Conservation (phyloP, 495 filamentous ascomycete species). For the Pyrenula massariospora region DNA sequence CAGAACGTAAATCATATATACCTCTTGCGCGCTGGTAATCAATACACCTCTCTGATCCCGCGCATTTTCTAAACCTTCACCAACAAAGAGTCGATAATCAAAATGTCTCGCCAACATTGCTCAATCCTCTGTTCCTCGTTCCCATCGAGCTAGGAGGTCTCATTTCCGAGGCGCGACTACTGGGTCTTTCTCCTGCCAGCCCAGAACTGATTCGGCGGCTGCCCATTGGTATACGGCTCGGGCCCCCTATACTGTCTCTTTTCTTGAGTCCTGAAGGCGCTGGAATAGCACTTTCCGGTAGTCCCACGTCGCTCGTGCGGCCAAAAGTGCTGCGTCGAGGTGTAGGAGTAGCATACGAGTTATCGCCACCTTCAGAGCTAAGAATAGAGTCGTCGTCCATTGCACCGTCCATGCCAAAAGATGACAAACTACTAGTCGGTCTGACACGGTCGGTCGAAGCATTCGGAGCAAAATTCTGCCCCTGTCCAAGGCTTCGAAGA, state of each 20-base stretch:
- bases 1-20: no score
- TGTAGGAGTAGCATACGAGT: constrained; percentile 16
- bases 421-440: not conserved
- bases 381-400: constrained; percentile 1
- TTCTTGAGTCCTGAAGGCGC: constrained; percentile 27
- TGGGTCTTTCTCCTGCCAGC: constrained; percentile 12
- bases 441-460: constrained; percentile 25
- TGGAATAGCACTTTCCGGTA: constrained; percentile 25
- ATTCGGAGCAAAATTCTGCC: constrained; percentile 17
- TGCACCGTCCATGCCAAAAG: not conserved
- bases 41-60: no score
- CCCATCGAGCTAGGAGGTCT: constrained; percentile 37
- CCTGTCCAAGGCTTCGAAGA: not conserved
- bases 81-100: no score
- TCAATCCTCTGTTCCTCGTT: constrained; percentile 38
- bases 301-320: constrained; percentile 9
- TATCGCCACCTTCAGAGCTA: constrained; percentile 30
- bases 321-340: constrained; percentile 17
- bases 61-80: no score
- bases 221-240: constrained; percentile 9
- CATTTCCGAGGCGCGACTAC: constrained; percentile 38
- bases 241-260: not conserved
- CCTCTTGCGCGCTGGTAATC: no score
- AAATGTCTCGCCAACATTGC: constrained; percentile 59
- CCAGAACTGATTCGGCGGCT: constrained; percentile 17